A percentile compares a stretch with the other conserved stretches of the same genome.
Evolutionary conservation across 2,329 filamentous ascomycete genomes (phyloP).

Genomic region (Sphaerulina musiva): DNA sequence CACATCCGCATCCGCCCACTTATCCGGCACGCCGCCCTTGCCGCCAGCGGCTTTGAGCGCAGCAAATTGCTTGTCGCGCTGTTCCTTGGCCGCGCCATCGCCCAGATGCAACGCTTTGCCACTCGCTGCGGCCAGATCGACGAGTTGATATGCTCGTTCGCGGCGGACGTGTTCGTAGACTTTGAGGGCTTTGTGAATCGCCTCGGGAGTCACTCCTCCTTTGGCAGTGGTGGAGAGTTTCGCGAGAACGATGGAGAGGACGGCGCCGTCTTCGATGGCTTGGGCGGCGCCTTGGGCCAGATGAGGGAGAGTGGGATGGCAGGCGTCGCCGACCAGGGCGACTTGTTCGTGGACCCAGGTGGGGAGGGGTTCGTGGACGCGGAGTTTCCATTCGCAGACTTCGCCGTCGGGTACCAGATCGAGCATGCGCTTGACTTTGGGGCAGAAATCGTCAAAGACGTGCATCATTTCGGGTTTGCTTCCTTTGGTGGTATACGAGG

Average conservation of each 20-base stretch:
- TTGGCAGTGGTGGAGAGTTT: constrained; percentile 35
- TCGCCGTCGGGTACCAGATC: constrained; percentile 57
- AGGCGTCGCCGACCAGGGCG: constrained; percentile 54
- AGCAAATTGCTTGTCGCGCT: constrained; percentile 51
- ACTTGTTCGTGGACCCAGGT: constrained; percentile 53
- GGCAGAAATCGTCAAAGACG: constrained; percentile 56
- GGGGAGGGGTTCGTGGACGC: constrained; percentile 55
- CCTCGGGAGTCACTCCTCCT: constrained; percentile 38
- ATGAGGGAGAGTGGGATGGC: constrained; percentile 59
- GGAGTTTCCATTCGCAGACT: constrained; percentile 60
- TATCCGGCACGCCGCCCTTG: constrained; percentile 43
- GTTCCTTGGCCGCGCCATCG: constrained; percentile 53
- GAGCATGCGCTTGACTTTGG: constrained; percentile 55
- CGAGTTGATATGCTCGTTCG: constrained; percentile 50
- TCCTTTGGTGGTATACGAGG: constrained; percentile 58
- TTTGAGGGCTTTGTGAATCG: constrained; percentile 48
- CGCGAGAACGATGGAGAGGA: constrained; percentile 48
- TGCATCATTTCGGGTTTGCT: constrained; percentile 55
- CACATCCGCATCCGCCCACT: constrained; percentile 49
- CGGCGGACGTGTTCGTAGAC: constrained; percentile 54
- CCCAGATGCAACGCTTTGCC: constrained; percentile 52
- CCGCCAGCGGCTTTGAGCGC: constrained; percentile 35
- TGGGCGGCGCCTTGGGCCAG: constrained; percentile 59
- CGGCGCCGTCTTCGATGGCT: constrained; percentile 58
- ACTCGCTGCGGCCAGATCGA: constrained; percentile 51